phyloP scores from a whole-genome alignment of 2,329 filamentous ascomycete genomes.

The Esteya vermicola region DNA sequence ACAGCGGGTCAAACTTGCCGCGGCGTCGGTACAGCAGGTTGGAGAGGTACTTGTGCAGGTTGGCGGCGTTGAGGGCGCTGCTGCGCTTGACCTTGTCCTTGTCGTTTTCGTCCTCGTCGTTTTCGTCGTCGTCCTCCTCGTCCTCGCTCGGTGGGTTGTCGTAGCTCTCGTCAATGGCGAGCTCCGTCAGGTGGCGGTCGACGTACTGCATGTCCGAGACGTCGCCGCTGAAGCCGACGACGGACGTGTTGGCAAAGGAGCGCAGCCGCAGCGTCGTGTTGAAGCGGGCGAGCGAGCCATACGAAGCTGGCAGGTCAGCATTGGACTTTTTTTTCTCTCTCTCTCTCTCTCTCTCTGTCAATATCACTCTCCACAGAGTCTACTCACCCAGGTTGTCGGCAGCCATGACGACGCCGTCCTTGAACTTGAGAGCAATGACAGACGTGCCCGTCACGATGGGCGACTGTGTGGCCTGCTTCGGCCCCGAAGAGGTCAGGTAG shows the following conservation, averaged over 20 bases:
- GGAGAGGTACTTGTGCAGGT: slow-evolving; percentile 89
- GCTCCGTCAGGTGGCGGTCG: slow-evolving; percentile 74
- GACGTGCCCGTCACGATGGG: slow-evolving; percentile 95
- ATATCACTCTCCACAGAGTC: too few species aligned
- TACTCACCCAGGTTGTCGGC: slow-evolving; percentile 82
- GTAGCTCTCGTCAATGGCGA: slow-evolving; percentile 85
- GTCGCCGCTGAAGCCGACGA: slow-evolving; percentile 92
- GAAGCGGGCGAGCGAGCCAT: slow-evolving; percentile 93
- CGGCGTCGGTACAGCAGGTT: slow-evolving; percentile 95
- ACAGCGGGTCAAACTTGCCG: slow-evolving; percentile 90
- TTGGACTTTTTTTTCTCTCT: neutral
- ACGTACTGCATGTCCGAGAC: slow-evolving; percentile 99
- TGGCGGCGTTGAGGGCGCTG: slow-evolving; percentile 66
- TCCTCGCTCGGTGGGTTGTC: slow-evolving; percentile 23
- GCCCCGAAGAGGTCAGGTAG: slow-evolving; percentile 57
- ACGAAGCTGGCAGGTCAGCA: slow-evolving; percentile 57
- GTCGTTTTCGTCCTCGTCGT: slow-evolving; percentile 38
- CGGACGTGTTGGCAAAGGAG: slow-evolving; percentile 66
- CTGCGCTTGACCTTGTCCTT: slow-evolving; percentile 45
- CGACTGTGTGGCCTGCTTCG: slow-evolving; percentile 77
- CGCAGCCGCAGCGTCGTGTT: slow-evolving; percentile 92
- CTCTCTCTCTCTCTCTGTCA: neutral
- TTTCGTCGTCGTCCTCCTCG: slow-evolving; percentile 9
- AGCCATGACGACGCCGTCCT: slow-evolving; percentile 88
- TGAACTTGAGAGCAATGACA: slow-evolving; percentile 89